Base-by-base conservation (phyloP, 2,329 filamentous ascomycete species). In the Aspergillus sp. region DNA sequence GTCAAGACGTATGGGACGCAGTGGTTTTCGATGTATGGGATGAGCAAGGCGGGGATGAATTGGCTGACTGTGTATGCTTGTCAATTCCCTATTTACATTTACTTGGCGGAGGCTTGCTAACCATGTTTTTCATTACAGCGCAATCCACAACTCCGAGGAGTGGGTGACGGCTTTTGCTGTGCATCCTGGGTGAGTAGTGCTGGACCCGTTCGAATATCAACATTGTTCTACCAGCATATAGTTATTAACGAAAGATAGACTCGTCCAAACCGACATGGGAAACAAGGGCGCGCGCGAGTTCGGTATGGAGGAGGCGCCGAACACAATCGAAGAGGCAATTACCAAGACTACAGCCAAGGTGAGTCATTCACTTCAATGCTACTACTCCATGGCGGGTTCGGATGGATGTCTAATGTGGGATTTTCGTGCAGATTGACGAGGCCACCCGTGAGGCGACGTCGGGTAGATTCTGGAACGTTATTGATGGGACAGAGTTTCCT, bases 401-500 rank as follows among this genome's bases (percentile, higher is more conserved):
- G 4, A 28, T 2, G 25, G 25, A 19, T 19, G 2, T 19, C 25
- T 28, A 7, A 28, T 28, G 25, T 2, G 25, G 25, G 25, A 28
- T 7, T 28, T 4, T 28, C 4, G 6, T 7, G 6, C 2, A 61
- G 59, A 53, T 61, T 13, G 59, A 57, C 19, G 31, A 17, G 15
- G 38, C 59, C 2, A 57, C 59, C 13, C 46, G 54, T 15, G 59
- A 61, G 11, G 31, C 11, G 3, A 38, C 59, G 7, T 51, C 46
- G 11, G 59, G 54, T 5, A 52, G 28, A 30, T 61, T 61, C 30
- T 41, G 57, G 43, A 57, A 61, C 23, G 38, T 52, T 7, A 57
- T 61, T 49, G 53, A 57, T 57, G 59, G 59, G 28, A 48, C 59
- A 4, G 59, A 61, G 54, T 7, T 57, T 41, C 59, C 59, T 4